A percentile compares a stretch with the other conserved stretches of the same genome.
These are phyloP conservation scores for Rhynchosporium secalis DNA, from an alignment of 2,329 filamentous ascomycete genomes.

Conservation along the genomic window DNA sequence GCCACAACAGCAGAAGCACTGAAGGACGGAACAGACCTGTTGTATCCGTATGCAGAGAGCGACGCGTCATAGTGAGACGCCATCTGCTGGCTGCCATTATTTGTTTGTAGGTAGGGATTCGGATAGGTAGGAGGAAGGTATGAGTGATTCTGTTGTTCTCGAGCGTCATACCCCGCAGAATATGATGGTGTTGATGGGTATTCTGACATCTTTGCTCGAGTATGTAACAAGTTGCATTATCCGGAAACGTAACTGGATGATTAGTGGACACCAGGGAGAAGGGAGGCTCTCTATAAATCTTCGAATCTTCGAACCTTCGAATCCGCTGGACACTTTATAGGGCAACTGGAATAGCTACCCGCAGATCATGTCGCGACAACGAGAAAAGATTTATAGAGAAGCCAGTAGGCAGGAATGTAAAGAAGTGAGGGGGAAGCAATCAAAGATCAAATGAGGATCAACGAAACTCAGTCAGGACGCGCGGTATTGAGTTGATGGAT, in stretches of 20 bases:
- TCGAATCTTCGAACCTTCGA: conserved; percentile 3
- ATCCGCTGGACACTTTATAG: conserved; percentile 24
- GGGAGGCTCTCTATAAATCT: not conserved
- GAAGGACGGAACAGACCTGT: conserved; percentile 33
- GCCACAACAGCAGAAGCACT: conserved; percentile 32
- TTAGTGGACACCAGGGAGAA: conserved; percentile 25
- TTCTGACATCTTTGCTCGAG: conserved; percentile 45
- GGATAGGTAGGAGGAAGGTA: conserved; percentile 34
- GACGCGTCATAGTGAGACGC: conserved; percentile 32
- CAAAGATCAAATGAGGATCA: conserved; percentile 20
- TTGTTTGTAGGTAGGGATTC: conserved; percentile 33
- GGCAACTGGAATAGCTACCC: conserved; percentile 19
- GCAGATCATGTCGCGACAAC: conserved; percentile 31
- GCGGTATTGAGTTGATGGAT: conserved; percentile 6
- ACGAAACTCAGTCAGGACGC: conserved; percentile 10
- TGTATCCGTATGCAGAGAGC: conserved; percentile 36
- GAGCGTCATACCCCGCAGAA: conserved; percentile 38
- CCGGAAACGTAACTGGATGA: conserved; percentile 10
- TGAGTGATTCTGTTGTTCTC: conserved; percentile 32
- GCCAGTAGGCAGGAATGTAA: conserved; percentile 1
- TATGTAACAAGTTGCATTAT: conserved; percentile 27
- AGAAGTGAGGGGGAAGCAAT: conserved; percentile 16
- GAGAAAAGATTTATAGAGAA: conserved; percentile 27
- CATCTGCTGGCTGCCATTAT: conserved; percentile 32
- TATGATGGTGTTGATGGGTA: conserved; percentile 48